Base-by-base conservation (phyloP, 805 yeast genomes). In the Metschnikowia lochheadii region DNA sequence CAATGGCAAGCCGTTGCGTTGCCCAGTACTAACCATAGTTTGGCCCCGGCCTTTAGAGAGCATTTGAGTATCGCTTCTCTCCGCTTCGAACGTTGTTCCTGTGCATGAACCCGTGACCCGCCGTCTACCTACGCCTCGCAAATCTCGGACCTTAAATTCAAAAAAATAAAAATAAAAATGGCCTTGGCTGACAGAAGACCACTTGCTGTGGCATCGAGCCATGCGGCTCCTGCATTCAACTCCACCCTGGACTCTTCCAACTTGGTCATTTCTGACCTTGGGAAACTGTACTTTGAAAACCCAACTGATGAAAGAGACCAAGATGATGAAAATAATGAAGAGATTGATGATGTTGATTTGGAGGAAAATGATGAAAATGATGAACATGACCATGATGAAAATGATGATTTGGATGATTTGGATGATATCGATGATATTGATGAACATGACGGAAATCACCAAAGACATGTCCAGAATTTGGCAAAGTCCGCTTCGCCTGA, bases 111-210 rank as follows among this genome's bases (percentile, higher is more conserved):
- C 34, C 26, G 18, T 37, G 31, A 26, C 11, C 36, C 32, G 23
- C 34, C 17, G 36, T 31, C 29, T 21, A 20, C 7, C 11, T 26
- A 26, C 29, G 3, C 29, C 29, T 10, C 11, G 11, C 29, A 26
- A 26, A 8, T 3, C 11, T 8, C 11, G 29, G 6, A 7, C 7
- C 10, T 23, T 23, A 6, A 6, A 23, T 4, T 21, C 21, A 23
- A 18, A 18, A 5, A 21, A 21, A 5, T 5, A 21, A 21, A 21
- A 21, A 5, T 2, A 26, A 26, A 26, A 26, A 82, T 82, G 87
- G 87, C 87, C 50, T 74, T 82, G 69, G 82, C 87, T 54, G 83
- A 82, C 63, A 78, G 84, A 72, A 80, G 85, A 75, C 85, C 85
- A 26, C 73, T 80, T 48, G 79, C 83, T 42, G 75, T 74, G 21